These are phyloP conservation scores for Exophiala spinifera DNA, from an alignment of 2,329 filamentous ascomycete genomes.

Conservation along the genomic window DNA sequence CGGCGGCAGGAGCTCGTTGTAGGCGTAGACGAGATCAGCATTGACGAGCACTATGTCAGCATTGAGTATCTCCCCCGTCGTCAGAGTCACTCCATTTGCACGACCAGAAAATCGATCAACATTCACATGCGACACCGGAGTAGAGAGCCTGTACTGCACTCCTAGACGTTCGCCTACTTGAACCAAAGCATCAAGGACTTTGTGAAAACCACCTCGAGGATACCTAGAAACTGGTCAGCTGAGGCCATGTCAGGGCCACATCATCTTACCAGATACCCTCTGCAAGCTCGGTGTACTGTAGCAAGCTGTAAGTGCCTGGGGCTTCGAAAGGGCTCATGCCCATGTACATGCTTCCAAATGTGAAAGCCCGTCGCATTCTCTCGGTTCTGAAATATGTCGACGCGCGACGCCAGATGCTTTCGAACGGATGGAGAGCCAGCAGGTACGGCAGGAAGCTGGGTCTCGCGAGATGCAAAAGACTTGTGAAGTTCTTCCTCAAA, in stretches of 20 bases:
- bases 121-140: constrained; percentile 56
- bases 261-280: constrained; percentile 66
- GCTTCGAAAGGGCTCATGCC: constrained; percentile 76
- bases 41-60: constrained; percentile 70
- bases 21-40: constrained; percentile 71
- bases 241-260: not conserved
- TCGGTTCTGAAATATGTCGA: constrained; percentile 68
- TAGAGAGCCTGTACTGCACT: constrained; percentile 60
- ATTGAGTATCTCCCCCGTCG: constrained; percentile 54
- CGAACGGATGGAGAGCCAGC: constrained; percentile 64
- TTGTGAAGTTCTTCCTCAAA: constrained; percentile 65
- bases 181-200: constrained; percentile 61
- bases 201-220: constrained; percentile 63
- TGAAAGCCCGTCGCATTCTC: constrained; percentile 66
- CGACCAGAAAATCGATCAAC: constrained; percentile 51
- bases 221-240: constrained; percentile 24
- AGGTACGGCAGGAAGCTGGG: constrained; percentile 59
- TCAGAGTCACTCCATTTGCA: constrained; percentile 59
- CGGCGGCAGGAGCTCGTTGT: constrained; percentile 64
- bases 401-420: constrained; percentile 66
- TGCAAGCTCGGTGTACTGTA: constrained; percentile 72
- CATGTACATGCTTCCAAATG: constrained; percentile 80
- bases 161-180: constrained; percentile 61
- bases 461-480: constrained; percentile 55
- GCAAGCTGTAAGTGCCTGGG: constrained; percentile 68